Evolutionary conservation across 805 yeast genomes (phyloP), one percentile per base, ranked within the genome.

Genomic region (Zygosaccharomyces rouxii): DNA sequence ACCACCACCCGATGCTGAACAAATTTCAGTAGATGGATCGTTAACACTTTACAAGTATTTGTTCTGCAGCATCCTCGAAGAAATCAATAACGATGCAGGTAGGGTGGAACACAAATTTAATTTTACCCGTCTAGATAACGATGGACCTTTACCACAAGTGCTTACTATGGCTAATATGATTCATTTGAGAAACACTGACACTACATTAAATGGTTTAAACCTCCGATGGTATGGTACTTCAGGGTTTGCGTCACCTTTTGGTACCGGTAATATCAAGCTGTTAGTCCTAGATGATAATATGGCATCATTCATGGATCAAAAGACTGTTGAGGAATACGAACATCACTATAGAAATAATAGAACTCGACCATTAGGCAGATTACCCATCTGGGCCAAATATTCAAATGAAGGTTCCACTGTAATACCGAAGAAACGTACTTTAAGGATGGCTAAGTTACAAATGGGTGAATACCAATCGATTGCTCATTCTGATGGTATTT

Each of bases 181-280:
- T 6, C 56, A 56, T 22, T 58, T 66, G 13, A 61, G 68, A 14
- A 63, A 63, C 46, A 61, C 68, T 1, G 75, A 71, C 51, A 60
- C 70, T 3, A 41, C 45, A 6, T 50, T 59, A 21, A 60, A 57
- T 42, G 62, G 54, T 1, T 53, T 71, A n/a, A 66, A 66, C 44
- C 48, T 71, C 18, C 60, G 73, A 51, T 71, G 76, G 76, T 55
- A 62, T 16, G 76, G 76, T 0, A 66, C 71, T 4, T 65, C 74
- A 1, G 65, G 68, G 4, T 57, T 67, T 43, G 59, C 69, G 1
- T 62, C 72, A 0, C 62, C 64, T 1, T 63, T 64, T 43, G 71
- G 72, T 0, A 59, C 72, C 3, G 63, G 64, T 7, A 60, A 56
- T 40, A 62, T 71, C 47, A 68, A 69, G 38, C 53, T 71, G 6